Conservation (phyloP, 371 early-diverging fungal genomes). For the Rhizopus arrhizus region DNA sequence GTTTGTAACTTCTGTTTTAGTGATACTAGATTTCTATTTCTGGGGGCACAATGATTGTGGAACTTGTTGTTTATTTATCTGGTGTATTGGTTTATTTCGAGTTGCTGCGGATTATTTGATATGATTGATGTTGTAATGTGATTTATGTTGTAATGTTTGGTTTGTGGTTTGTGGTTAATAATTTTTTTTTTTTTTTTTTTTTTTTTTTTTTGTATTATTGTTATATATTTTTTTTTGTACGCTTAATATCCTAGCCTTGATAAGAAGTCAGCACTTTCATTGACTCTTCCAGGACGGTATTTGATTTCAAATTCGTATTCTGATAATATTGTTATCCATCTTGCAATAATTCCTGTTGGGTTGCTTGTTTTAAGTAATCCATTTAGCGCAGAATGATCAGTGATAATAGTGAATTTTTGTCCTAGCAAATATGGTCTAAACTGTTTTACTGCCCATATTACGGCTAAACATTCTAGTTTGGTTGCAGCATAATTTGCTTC, state of each 20-base stretch:
- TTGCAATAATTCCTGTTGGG: neutral
- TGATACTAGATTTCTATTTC: too few relatives aligned
- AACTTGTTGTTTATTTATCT: too few relatives aligned
- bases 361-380: conserved; percentile 3
- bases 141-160: too few relatives aligned
- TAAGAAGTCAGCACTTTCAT: conserved; percentile 3
- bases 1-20: too few relatives aligned
- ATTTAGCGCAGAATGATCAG: neutral
- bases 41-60: too few relatives aligned
- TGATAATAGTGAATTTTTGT: conserved; percentile 1
- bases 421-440: neutral
- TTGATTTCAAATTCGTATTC: conserved; percentile 6
- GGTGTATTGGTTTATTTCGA: too few relatives aligned
- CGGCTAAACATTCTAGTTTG: conserved; percentile 8
- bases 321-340: neutral
- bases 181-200: too few relatives aligned
- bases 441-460: neutral
- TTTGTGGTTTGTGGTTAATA: too few relatives aligned
- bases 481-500: conserved; percentile 7
- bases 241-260: neutral
- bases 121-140: too few relatives aligned
- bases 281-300: conserved; percentile 4
- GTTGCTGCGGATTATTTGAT: too few relatives aligned
- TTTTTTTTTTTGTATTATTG: too few relatives aligned
- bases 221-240: too few relatives aligned